A percentile compares a stretch with the other conserved stretches of the same genome.
phyloP scores from a whole-genome alignment of 2,329 filamentous ascomycete species.

The Coniochaeta sp. region DNA sequence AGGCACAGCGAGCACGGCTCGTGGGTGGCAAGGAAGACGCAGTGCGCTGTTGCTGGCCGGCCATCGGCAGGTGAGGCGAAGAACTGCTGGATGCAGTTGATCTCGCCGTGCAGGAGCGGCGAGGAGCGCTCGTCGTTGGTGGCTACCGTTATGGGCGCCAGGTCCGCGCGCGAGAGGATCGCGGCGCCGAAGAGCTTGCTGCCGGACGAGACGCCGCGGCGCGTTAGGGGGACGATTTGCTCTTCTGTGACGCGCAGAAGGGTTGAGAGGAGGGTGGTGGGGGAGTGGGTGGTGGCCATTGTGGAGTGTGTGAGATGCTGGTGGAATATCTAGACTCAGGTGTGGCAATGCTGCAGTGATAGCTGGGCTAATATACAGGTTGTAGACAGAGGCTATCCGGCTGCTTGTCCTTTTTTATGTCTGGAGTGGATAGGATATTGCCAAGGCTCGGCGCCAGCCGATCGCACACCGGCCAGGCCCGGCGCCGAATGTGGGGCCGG shows the following conservation, averaged over 20 bases:
- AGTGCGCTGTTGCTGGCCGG: conserved; percentile 30
- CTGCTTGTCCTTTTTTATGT: neutral
- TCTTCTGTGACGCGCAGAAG: conserved; percentile 36
- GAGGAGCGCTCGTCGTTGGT: conserved; percentile 50
- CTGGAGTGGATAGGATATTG: neutral
- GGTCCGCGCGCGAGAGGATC: conserved; percentile 34
- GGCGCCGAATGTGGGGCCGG: neutral
- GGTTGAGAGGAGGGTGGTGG: conserved; percentile 26
- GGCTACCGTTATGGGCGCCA: conserved; percentile 37
- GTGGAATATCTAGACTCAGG: neutral
- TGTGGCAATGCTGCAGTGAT: neutral
- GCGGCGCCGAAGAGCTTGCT: conserved; percentile 52
- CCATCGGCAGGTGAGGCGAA: conserved; percentile 29
- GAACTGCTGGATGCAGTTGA: conserved; percentile 54
- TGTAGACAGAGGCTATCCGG: too few species aligned
- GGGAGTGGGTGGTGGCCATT: conserved; percentile 13
- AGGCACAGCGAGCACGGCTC: conserved; percentile 53
- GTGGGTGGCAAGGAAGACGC: conserved; percentile 51
- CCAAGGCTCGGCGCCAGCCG: neutral
- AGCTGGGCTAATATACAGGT: too few species aligned
- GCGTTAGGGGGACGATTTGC: conserved; percentile 43
- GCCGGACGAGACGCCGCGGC: conserved; percentile 39
- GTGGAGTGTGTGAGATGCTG: conserved; percentile 2
- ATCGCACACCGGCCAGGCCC: neutral
- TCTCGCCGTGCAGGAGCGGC: conserved; percentile 51